phyloP scores from a whole-genome alignment of 257 asterid species.

The Solanum paucissectum region DNA sequence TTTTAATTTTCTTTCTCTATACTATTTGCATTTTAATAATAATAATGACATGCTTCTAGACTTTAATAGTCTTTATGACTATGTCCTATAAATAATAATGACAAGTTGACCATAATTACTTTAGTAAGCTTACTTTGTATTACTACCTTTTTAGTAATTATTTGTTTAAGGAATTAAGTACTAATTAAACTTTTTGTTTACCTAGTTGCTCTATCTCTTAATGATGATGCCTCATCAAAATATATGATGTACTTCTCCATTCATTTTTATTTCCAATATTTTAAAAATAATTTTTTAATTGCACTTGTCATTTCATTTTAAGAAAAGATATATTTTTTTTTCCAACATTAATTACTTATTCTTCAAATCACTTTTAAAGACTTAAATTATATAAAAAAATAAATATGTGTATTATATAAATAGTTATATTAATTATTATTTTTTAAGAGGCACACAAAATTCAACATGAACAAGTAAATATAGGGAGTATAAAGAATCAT shows the following conservation, averaged over 20 bases:
- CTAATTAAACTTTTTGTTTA: not conserved
- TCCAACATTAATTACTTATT: not conserved
- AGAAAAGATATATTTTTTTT: not conserved
- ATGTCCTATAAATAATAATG: not conserved
- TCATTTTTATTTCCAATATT: not conserved
- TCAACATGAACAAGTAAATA: no score
- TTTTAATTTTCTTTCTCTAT: not conserved
- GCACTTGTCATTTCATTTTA: not conserved
- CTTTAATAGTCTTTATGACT: not conserved
- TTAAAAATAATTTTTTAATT: not conserved
- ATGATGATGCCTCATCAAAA: not conserved
- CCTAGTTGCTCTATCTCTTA: not conserved
- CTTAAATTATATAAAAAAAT: no score
- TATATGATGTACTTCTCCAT: not conserved
- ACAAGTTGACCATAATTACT: not conserved
- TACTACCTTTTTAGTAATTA: not conserved
- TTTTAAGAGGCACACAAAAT: no score
- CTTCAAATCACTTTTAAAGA: not conserved
- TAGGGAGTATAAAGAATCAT: not conserved
- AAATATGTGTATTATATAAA: no score
- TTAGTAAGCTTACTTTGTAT: not conserved
- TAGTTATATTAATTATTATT: no score
- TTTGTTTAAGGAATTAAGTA: not conserved
- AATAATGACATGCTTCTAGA: not conserved
- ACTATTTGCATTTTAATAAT: not conserved